phyloP scores from a whole-genome alignment of 805 yeast genomes.

The Pichia manshurica region DNA sequence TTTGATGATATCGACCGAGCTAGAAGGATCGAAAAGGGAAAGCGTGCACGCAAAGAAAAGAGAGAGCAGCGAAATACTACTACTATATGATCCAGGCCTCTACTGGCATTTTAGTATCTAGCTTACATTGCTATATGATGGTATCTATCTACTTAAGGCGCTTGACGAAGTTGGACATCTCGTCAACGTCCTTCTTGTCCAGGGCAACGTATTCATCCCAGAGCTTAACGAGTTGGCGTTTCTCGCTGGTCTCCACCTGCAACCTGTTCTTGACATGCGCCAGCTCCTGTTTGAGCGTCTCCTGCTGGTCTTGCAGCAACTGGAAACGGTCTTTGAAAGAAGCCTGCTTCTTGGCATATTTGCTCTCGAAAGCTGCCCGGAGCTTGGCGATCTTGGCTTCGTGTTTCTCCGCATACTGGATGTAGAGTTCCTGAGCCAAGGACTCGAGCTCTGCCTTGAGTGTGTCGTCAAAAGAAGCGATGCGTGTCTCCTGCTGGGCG shows the following conservation, averaged over 20 bases:
- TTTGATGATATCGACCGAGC: too few relatives aligned
- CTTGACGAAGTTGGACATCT: conserved; percentile 10
- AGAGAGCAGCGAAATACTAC: too few relatives aligned
- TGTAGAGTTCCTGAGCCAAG: conserved; percentile 63
- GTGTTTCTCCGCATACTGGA: conserved; percentile 72
- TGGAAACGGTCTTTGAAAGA: conserved; percentile 19
- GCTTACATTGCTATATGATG: too few relatives aligned
- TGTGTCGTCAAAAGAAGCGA: conserved; percentile 38
- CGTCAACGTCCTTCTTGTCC: conserved; percentile 18
- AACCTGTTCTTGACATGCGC: conserved; percentile 45
- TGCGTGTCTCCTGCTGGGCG: conserved; percentile 19
- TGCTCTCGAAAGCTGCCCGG: conserved; percentile 53
- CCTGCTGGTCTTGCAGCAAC: conserved; percentile 7
- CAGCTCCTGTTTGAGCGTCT: conserved; percentile 42
- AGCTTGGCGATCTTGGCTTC: conserved; percentile 61
- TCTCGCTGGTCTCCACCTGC: conserved; percentile 50
- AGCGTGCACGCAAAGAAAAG: too few relatives aligned
- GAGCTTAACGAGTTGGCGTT: conserved; percentile 48
- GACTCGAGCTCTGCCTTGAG: conserved; percentile 52
- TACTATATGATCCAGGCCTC: too few relatives aligned
- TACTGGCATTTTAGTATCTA: too few relatives aligned
- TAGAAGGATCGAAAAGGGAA: too few relatives aligned
- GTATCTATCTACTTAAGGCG: conserved; percentile 5
- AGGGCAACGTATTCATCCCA: conserved; percentile 32
- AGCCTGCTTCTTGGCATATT: conserved; percentile 42